These are phyloP conservation scores for Boeremia lycopersici DNA, from an alignment of 2,329 filamentous ascomycete species.

Conservation along the genomic window DNA sequence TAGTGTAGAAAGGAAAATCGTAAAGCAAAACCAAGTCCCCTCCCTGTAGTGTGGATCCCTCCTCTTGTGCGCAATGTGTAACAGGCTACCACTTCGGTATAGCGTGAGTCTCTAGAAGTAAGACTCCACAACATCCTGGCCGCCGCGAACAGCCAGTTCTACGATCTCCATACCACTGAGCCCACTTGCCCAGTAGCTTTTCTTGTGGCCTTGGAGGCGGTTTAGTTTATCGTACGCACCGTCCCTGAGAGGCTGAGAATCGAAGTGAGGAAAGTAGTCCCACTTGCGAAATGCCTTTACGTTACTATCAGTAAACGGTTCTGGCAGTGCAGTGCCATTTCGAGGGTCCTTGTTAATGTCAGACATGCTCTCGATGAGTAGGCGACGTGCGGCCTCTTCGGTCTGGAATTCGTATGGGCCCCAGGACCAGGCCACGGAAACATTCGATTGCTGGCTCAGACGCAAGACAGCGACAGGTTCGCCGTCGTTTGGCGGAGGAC, in stretches of 20 bases:
- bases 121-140: conserved; percentile 43
- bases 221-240: conserved; percentile 43
- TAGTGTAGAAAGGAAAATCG: conserved; percentile 17
- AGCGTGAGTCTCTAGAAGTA: conserved; percentile 31
- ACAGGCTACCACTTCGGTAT: neutral
- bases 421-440: conserved; percentile 47
- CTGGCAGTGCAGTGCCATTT: conserved; percentile 30
- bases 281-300: conserved; percentile 46
- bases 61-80: neutral
- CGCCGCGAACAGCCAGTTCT: conserved; percentile 45
- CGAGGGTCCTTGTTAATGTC: conserved; percentile 47
- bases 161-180: conserved; percentile 48
- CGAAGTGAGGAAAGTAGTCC: conserved; percentile 49
- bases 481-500: conserved; percentile 42
- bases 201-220: conserved; percentile 44
- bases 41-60: neutral
- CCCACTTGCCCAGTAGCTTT: conserved; percentile 46
- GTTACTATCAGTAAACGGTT: conserved; percentile 29
- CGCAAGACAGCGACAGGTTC: conserved; percentile 45
- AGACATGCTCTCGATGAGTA: conserved; percentile 40
- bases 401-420: conserved; percentile 44
- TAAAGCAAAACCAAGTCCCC: conserved; percentile 7
- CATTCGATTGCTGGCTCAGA: conserved; percentile 34
- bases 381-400: conserved; percentile 29
- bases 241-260: conserved; percentile 29